A percentile compares a stretch with the other conserved stretches of the same genome.
Evolutionary conservation across 2,329 filamentous ascomycete species (phyloP).

Genomic region (Albifimbria verrucaria): DNA sequence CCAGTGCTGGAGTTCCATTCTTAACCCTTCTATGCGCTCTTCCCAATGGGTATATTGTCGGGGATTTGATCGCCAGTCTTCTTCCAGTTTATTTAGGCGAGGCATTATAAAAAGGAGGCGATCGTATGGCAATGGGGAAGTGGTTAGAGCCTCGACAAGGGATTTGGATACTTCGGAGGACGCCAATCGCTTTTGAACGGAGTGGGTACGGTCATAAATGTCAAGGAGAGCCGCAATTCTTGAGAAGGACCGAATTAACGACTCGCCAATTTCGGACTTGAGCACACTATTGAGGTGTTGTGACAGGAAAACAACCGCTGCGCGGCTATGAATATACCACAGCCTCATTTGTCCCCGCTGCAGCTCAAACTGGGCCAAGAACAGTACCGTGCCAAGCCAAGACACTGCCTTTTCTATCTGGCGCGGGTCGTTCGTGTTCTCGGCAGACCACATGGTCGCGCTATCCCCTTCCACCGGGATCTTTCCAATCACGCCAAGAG

Average conservation of each 20-base stretch:
- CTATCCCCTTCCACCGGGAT: not conserved
- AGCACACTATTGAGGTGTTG: conserved; percentile 4
- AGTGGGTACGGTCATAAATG: conserved; percentile 14
- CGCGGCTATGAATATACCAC: conserved; percentile 14
- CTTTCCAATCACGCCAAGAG: conserved; percentile 4
- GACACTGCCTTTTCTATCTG: conserved; percentile 4
- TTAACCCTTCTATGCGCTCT: conserved; percentile 2
- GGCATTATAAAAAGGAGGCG: conserved; percentile 13
- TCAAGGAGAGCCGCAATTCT: conserved; percentile 13
- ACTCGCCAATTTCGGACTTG: conserved; percentile 7
- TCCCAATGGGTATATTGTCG: conserved; percentile 5
- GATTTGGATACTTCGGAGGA: conserved; percentile 6
- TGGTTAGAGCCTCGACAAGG: conserved; percentile 3
- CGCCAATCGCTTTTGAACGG: conserved; percentile 4
- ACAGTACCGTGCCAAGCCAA: conserved; percentile 11
- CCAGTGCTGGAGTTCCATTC: conserved; percentile 11
- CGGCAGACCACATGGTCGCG: not conserved
- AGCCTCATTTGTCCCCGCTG: conserved; percentile 12
- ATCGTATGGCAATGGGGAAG: conserved; percentile 5
- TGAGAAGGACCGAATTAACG: conserved; percentile 12
- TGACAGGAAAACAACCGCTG: conserved; percentile 12
- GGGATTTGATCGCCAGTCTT: conserved; percentile 12
- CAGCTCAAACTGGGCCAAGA: conserved; percentile 13
- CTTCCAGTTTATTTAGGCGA: conserved; percentile 10
- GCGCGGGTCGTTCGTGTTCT: not conserved